A percentile compares a stretch with the other conserved stretches of the same genome.
phyloP scores from a whole-genome alignment of 805 yeast species.

The Metschnikowia lochheadii region DNA sequence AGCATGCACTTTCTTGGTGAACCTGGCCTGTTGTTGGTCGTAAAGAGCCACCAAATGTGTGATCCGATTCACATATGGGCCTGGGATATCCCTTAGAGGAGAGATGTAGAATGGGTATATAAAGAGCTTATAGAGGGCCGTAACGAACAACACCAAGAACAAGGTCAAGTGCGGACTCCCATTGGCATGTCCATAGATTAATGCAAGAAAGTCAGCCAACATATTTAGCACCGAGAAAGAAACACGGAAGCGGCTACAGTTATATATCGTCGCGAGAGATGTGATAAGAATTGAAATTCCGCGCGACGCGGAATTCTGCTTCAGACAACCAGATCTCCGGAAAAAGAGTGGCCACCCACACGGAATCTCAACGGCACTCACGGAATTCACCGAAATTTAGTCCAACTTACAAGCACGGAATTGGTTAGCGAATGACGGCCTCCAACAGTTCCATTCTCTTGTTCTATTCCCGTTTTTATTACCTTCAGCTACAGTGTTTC shows the following conservation, averaged over 20 bases:
- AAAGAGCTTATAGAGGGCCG: slow-evolving; percentile 27
- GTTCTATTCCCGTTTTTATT: too few relatives aligned
- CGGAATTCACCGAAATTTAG: too few relatives aligned
- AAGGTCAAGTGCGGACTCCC: slow-evolving; percentile 3
- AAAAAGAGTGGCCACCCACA: background rate
- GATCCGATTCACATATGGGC: slow-evolving; percentile 51
- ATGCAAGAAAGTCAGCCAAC: slow-evolving; percentile 8
- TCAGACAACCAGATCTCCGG: background rate
- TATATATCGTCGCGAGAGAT: background rate
- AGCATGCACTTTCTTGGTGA: slow-evolving; percentile 38
- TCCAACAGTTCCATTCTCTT: too few relatives aligned
- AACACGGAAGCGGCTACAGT: background rate
- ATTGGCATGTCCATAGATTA: background rate
- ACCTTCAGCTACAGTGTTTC: too few relatives aligned
- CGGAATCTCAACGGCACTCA: background rate
- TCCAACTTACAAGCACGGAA: background rate
- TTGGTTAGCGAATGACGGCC: background rate
- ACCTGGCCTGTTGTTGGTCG: slow-evolving; percentile 43
- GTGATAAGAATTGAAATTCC: slow-evolving; percentile 4
- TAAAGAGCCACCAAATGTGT: slow-evolving; percentile 32
- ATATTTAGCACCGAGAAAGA: background rate
- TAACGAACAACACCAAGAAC: slow-evolving; percentile 17
- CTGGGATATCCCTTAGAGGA: slow-evolving; percentile 53
- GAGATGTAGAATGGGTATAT: slow-evolving; percentile 46
- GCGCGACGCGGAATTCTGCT: slow-evolving; percentile 3